Percentiles rank a stretch among this genome's conserved stretches.
phyloP scores from a whole-genome alignment of 2,329 filamentous ascomycete genomes.

The Myriosclerotinia curreyana region DNA sequence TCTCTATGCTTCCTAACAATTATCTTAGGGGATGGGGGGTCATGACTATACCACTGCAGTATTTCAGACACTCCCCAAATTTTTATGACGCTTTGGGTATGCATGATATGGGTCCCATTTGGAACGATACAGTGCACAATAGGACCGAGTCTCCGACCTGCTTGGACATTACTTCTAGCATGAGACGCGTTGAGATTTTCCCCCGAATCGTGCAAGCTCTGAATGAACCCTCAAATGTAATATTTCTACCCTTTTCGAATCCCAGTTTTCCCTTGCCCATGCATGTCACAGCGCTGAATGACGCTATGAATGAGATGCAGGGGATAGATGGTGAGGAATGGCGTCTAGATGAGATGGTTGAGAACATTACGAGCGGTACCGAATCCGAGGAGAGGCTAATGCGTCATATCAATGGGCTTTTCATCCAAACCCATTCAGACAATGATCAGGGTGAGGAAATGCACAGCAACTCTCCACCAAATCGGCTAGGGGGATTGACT shows the following conservation, averaged over 20 bases:
- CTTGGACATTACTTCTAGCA: not conserved
- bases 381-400: not conserved
- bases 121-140: not conserved
- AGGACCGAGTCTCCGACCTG: not conserved
- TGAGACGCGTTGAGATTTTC: not conserved
- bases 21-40: slow-evolving; percentile 34
- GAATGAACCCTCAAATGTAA: not conserved
- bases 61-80: slow-evolving; percentile 26
- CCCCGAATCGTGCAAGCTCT: not conserved
- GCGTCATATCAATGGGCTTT: not conserved
- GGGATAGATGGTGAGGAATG: too few species aligned
- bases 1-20: not conserved
- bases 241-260: too few species aligned
- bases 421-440: not conserved
- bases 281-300: too few species aligned
- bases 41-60: slow-evolving; percentile 29
- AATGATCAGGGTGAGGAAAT: not conserved
- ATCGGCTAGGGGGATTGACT: not conserved
- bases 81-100: slow-evolving; percentile 25
- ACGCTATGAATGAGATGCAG: too few species aligned
- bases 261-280: too few species aligned
- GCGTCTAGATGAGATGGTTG: too few species aligned
- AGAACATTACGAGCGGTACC: too few species aligned
- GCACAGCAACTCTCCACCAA: not conserved
- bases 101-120: slow-evolving; percentile 1